Conservation (phyloP, 23 red algal species). For the Agarophyton chilense region DNA sequence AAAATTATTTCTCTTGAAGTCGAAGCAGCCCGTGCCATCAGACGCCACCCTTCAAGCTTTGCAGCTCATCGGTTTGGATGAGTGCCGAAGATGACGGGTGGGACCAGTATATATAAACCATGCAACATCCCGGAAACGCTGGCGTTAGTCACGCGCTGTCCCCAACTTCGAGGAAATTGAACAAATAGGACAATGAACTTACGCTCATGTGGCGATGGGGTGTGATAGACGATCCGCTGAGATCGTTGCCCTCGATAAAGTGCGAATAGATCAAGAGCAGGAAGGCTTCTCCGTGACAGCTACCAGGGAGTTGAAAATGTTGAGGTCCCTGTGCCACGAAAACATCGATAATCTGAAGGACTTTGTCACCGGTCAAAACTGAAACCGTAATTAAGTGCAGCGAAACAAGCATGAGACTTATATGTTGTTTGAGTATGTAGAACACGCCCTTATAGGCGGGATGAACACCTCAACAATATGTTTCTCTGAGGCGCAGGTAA, state of each 20-base stretch:
- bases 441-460: slow-evolving; percentile 93
- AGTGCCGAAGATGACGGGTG: slow-evolving; percentile 14
- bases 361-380: slow-evolving; percentile 91
- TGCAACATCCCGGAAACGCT: slow-evolving; percentile 51
- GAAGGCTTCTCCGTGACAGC: slow-evolving; percentile 97
- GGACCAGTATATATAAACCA: slow-evolving; percentile 50
- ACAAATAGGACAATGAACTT: slow-evolving; percentile 98
- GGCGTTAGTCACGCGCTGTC: slow-evolving; percentile 81
- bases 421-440: slow-evolving; percentile 99
- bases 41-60: no score
- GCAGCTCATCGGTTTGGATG: no score
- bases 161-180: slow-evolving; percentile 89
- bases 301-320: slow-evolving; percentile 91
- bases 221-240: slow-evolving; percentile 73
- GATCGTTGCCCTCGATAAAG: slow-evolving; percentile 91
- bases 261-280: slow-evolving; percentile 96
- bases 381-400: slow-evolving; percentile 42
- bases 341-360: slow-evolving; percentile 98
- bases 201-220: slow-evolving; percentile 88
- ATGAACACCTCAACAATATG: slow-evolving; percentile 91
- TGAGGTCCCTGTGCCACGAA: slow-evolving; percentile 83
- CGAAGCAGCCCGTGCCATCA: no score
- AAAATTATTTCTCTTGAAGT: no score
- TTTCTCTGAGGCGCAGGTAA: slow-evolving; percentile 94
- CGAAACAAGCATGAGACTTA: slow-evolving; percentile 89